Evolutionary conservation across 2,329 filamentous ascomycete species (phyloP).

Genomic region (Talaromyces piceae): DNA sequence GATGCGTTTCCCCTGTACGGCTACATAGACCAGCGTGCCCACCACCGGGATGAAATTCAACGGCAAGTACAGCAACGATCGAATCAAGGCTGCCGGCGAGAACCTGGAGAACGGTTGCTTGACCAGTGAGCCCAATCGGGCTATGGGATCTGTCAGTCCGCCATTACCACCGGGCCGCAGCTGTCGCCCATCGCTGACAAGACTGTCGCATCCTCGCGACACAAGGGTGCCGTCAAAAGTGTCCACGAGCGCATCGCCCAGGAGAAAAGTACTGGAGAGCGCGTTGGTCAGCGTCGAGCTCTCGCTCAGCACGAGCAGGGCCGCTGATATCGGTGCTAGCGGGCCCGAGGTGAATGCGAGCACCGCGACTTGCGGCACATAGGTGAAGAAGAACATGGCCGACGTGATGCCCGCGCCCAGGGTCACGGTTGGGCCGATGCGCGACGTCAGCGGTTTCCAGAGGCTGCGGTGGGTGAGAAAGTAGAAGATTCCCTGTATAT

Average conservation of each 20-base stretch:
- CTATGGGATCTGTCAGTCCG: conserved; percentile 49
- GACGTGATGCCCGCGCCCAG: conserved; percentile 66
- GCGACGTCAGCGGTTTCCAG: conserved; percentile 52
- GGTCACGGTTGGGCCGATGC: conserved; percentile 54
- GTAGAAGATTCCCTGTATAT: conserved; percentile 48
- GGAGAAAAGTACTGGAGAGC: conserved; percentile 62
- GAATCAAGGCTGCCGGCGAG: conserved; percentile 54
- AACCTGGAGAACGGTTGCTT: conserved; percentile 47
- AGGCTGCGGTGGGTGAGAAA: conserved; percentile 51
- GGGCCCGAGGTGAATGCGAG: conserved; percentile 79
- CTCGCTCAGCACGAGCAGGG: conserved; percentile 54
- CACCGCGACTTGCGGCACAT: conserved; percentile 74
- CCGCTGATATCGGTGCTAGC: conserved; percentile 50
- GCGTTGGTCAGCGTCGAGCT: conserved; percentile 43
- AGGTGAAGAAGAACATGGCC: conserved; percentile 82
- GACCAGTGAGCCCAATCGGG: conserved; percentile 50
- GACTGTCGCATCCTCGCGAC: conserved; percentile 45
- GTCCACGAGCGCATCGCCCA: conserved; percentile 69
- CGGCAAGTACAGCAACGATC: conserved; percentile 78
- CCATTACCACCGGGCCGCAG: conserved; percentile 47
- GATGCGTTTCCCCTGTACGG: conserved; percentile 59
- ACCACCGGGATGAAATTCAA: conserved; percentile 90
- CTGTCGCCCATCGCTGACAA: conserved; percentile 70
- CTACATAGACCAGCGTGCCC: conserved; percentile 72
- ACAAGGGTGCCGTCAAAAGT: conserved; percentile 73